Base-by-base conservation (phyloP, 1,284 basidiomycete genomes). In the Ceratobasidium sp. region DNA sequence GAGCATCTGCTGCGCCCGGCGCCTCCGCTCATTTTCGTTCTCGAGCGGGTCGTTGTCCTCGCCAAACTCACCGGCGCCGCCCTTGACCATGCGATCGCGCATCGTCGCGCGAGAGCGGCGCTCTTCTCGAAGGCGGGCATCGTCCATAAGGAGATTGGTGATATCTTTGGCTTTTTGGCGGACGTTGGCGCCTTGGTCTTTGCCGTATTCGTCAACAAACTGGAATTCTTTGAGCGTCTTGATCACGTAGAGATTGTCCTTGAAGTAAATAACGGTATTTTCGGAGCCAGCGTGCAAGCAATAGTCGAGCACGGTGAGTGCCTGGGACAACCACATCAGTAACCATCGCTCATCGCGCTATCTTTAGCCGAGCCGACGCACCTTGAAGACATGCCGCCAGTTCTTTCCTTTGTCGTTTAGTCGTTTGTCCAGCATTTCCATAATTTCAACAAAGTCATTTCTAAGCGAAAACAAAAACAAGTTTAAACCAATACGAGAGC, bases 331-430 rank as follows among this genome's bases (percentile, higher is more conserved):
- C 28, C 26, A 18, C 40, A 42, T 75, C 56, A 66, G 44, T n/a
- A n/a, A 28, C 40, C 49, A 23, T 9, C 6, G 5, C 28, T 20
- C 12, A 63, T 63, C 60, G 60, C 40, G 39, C 60, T 13, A 40
- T 18, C 28, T 49, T 13, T 51, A 1, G 40, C 71, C 39, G 61
- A 64, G 49, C 33, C 15, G 61, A 84, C 87, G 80, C 80, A 93
- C 95, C 90, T 99, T 99, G 91, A 99, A 99, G 80, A 99, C 98
- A 89, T 99, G 98, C 71, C 97, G 90, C 98, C 98, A 99, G 84
- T 99, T 99, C 91, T 99, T 99, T 56, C 98, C 98, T 88, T 99
- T 99, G 88, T 99, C 98, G 83, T 99, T 99, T 82, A 99, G 87
- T 70, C 98, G 92, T 87, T 99, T 99, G 87, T 99, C 98, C 80